phyloP scores from a whole-genome alignment of 2,329 filamentous ascomycete genomes.

The Orbilia ellipsospora region DNA sequence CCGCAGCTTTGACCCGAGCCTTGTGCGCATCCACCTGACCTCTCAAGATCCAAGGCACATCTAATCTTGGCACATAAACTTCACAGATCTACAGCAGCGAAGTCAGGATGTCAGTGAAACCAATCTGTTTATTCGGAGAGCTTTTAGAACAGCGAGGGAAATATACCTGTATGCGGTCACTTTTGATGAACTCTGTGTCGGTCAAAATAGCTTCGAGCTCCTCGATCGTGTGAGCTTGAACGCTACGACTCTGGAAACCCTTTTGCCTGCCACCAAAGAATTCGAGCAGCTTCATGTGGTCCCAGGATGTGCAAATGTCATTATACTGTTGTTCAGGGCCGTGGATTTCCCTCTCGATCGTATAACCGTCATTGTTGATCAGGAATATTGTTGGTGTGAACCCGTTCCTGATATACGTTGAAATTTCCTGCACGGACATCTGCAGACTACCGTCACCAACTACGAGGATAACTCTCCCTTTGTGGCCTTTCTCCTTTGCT shows the following conservation, averaged over 20 bases:
- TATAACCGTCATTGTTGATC: constrained; percentile 72
- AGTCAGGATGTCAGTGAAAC: constrained; percentile 1
- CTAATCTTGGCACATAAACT: constrained; percentile 40
- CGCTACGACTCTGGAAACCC: constrained; percentile 60
- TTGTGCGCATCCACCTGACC: constrained; percentile 49
- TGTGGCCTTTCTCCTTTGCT: constrained; percentile 63
- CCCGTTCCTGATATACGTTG: constrained; percentile 70
- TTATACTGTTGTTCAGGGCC: constrained; percentile 69
- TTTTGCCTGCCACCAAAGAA: constrained; percentile 66
- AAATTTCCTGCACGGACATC: constrained; percentile 74
- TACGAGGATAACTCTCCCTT: constrained; percentile 68
- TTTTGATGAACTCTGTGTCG: constrained; percentile 62
- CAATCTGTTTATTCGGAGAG: not conserved
- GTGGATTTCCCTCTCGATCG: constrained; percentile 70
- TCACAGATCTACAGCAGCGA: constrained; percentile 35
- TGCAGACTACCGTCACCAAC: constrained; percentile 75
- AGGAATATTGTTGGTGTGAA: constrained; percentile 67
- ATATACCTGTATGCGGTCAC: constrained; percentile 62
- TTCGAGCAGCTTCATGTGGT: constrained; percentile 66
- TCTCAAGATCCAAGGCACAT: constrained; percentile 50
- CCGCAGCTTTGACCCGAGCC: constrained; percentile 39
- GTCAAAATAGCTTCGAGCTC: constrained; percentile 64
- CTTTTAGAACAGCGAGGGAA: not conserved
- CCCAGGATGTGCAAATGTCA: constrained; percentile 67
- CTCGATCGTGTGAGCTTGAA: constrained; percentile 64